Percentiles rank a stretch among this genome's conserved stretches.
Conservation (phyloP, 2,329 filamentous ascomycete genomes). For the Didymella sp. region DNA sequence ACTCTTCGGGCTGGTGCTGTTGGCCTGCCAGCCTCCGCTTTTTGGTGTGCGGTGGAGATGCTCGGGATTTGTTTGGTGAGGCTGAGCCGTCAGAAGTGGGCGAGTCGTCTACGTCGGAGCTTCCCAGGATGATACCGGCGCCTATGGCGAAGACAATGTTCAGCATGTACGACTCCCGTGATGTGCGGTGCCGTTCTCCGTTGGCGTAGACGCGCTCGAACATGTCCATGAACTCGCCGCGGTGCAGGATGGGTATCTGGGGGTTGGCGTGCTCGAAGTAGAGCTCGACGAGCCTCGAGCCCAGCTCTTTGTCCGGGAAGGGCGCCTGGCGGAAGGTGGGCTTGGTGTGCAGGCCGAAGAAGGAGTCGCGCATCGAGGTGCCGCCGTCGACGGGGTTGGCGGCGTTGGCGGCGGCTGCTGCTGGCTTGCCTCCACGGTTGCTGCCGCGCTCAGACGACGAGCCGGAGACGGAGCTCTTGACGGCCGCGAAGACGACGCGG, state of each 20-base stretch:
- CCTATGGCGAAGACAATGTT: constrained; percentile 99
- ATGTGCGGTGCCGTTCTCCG: constrained; percentile 70
- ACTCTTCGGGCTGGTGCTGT: constrained; percentile 86
- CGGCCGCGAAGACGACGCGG: constrained; percentile 89
- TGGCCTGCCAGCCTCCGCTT: constrained; percentile 55
- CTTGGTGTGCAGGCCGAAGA: constrained; percentile 94
- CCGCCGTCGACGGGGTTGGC: constrained; percentile 60
- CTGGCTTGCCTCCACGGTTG: constrained; percentile 62
- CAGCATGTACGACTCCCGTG: constrained; percentile 87
- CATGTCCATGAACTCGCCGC: constrained; percentile 86
- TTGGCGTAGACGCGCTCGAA: constrained; percentile 81
- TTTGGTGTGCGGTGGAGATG: constrained; percentile 47
- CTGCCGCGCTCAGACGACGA: constrained; percentile 68
- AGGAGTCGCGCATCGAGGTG: constrained; percentile 91
- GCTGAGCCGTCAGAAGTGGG: constrained; percentile 39
- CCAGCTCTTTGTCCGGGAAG: constrained; percentile 81
- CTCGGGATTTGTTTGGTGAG: constrained; percentile 36
- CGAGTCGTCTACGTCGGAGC: constrained; percentile 48
- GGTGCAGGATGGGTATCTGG: constrained; percentile 91
- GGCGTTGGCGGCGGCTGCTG: constrained; percentile 45
- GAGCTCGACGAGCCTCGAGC: constrained; percentile 73
- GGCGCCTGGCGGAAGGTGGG: constrained; percentile 84
- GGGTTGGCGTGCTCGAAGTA: constrained; percentile 98
- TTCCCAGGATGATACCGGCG: constrained; percentile 83
- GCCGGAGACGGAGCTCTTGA: constrained; percentile 73